phyloP scores from a whole-genome alignment of 306 rosid species.

The Gynostemma pentaphyllum region DNA sequence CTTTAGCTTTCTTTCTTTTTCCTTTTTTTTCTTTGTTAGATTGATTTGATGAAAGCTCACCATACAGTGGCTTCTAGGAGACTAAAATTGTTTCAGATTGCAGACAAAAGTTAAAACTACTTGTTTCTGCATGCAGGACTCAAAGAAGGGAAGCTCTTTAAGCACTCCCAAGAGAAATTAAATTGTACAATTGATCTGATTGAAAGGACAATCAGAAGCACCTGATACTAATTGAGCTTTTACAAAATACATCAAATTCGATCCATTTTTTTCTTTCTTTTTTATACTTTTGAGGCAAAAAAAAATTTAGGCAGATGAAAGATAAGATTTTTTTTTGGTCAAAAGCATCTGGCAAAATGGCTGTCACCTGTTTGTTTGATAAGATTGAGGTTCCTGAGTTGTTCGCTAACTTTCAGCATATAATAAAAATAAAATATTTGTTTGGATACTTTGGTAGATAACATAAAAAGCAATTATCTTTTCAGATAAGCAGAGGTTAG shows the following conservation, averaged over 20 bases:
- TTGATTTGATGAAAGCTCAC: background rate
- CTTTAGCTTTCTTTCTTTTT: constrained; percentile 2
- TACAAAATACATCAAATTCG: constrained; percentile 34
- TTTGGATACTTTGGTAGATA: background rate
- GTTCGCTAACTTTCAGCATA: constrained; percentile 5
- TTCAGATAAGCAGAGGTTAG: constrained; percentile 4
- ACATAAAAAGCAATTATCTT: background rate
- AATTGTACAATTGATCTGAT: constrained; percentile 40
- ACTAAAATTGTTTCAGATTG: background rate
- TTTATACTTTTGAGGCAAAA: constrained; percentile 21
- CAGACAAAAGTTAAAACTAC: background rate
- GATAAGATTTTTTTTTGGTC: constrained; percentile 34
- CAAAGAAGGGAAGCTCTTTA: background rate
- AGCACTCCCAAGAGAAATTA: background rate
- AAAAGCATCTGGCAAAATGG: constrained; percentile 23
- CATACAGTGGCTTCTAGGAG: background rate
- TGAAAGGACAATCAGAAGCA: constrained; percentile 43
- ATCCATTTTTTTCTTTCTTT: constrained; percentile 26
- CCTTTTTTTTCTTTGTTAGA: background rate
- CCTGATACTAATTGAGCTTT: constrained; percentile 60
- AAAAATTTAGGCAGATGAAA: constrained; percentile 8
- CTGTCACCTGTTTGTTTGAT: background rate
- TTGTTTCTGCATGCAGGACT: background rate
- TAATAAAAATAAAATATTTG: background rate
- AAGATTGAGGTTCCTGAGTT: constrained; percentile 17